Percentiles rank a stretch among this genome's conserved stretches.
These are phyloP conservation scores for Moricandia moricandioides DNA, from an alignment of 345 rosid species.

Conservation along the genomic window DNA sequence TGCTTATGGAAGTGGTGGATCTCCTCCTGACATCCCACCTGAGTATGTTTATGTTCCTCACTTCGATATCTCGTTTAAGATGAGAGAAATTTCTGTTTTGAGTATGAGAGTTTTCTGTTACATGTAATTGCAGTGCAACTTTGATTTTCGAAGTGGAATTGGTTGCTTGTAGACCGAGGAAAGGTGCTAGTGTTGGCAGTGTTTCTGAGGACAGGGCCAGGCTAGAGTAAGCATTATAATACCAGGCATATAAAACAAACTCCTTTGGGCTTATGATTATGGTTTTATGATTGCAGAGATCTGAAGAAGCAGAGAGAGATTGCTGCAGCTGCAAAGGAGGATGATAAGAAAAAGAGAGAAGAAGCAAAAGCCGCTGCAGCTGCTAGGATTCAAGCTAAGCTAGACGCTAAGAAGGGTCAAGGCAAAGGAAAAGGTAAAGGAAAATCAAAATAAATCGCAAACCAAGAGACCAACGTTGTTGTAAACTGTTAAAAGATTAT, in stretches of 20 bases:
- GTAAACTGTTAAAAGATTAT: background rate
- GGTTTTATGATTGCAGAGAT: slow-evolving; percentile 48
- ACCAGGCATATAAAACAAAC: background rate
- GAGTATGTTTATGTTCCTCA: slow-evolving; percentile 43
- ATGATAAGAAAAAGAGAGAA: slow-evolving; percentile 83
- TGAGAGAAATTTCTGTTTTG: background rate
- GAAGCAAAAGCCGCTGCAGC: slow-evolving; percentile 93
- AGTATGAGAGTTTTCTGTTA: background rate
- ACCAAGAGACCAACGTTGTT: background rate
- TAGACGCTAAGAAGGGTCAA: slow-evolving; percentile 74
- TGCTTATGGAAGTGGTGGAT: slow-evolving; percentile 85
- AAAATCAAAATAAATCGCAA: slow-evolving; percentile 42
- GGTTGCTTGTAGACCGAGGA: slow-evolving; percentile 70
- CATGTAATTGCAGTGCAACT: slow-evolving; percentile 59
- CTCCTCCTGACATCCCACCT: slow-evolving; percentile 90
- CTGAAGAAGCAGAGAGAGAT: slow-evolving; percentile 89
- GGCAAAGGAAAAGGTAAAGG: slow-evolving; percentile 88
- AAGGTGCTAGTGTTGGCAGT: slow-evolving; percentile 66
- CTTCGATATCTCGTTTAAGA: background rate
- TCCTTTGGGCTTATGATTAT: background rate
- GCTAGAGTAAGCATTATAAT: slow-evolving; percentile 63
- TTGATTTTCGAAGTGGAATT: slow-evolving; percentile 87
- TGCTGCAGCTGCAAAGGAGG: slow-evolving; percentile 75
- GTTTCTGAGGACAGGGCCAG: slow-evolving; percentile 84
- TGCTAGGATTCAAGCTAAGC: slow-evolving; percentile 87